Base-by-base conservation (phyloP, 1,284 basidiomycete species). In the Ganoderma sp. region DNA sequence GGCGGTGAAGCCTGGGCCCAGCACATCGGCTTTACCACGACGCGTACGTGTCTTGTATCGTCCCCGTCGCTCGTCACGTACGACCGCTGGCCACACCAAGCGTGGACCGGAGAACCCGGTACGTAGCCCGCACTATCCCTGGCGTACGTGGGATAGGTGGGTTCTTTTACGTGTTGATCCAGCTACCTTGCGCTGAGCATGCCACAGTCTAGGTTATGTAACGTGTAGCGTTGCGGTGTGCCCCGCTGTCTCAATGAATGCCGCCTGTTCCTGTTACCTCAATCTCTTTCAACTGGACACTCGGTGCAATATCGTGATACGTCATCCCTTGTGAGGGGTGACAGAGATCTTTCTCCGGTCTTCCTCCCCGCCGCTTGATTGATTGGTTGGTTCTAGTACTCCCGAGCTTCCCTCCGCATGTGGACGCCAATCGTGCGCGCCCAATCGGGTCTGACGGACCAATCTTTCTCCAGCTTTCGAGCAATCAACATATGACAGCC, bases 391-490 rank as follows among this genome's bases (percentile, higher is more conserved):
- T 61, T 41, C 63, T 64, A 70, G 65, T 70, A 39, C 71, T 61
- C 52, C 68, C 71, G 67, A 64, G 65, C 59, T 72, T 72, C 71
- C 45, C 66, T 67, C 63, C 63, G 67, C 67, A 57, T 68, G 63
- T 66, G 64, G 69, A 63, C 25, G 65, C 67, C 69, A 17, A 66
- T 65, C 12, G 22, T 45, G 42, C 50, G 58, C 71, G 58, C 71
- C 69, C 71, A 70, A 69, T 69, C 67, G 69, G 67, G 45, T 66
- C 48, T 34, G 54, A 50, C 50, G 61, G 45, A 42, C 61, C 57
- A 52, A 70, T 65, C 69, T 72, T 59, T 48, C 60, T 45, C 8
- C 54, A 63, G 54, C 65, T 57, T 34, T 64, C 52, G 22, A 37
- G 39, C 54, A 65, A 72, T 72, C 71, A 72, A 61, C 69, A 69